Conservation (phyloP, 176 grass and related monocot genomes). For the Triticum dicoccoides region DNA sequence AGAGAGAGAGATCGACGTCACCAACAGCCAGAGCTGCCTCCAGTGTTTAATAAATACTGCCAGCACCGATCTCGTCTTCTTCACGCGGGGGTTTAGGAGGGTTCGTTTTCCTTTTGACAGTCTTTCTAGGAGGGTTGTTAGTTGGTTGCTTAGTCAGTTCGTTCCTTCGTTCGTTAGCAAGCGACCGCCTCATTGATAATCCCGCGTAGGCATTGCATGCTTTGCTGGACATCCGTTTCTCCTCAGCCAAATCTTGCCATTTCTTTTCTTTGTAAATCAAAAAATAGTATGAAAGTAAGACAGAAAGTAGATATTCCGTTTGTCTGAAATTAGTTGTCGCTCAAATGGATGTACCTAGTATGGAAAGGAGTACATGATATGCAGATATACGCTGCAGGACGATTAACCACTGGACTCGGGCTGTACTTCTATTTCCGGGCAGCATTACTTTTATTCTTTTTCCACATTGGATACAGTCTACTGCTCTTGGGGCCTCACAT, state of each 20-base stretch:
- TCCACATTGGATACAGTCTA: too few relatives aligned
- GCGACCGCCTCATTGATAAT: not conserved
- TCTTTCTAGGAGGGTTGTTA: slow-evolving; percentile 1
- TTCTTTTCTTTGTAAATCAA: not conserved
- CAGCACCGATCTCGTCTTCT: not conserved
- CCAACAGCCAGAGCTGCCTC: not conserved
- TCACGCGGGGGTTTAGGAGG: not conserved
- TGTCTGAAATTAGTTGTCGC: too few relatives aligned
- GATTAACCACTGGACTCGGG: not conserved
- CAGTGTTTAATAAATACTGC: not conserved
- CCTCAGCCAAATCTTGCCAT: not conserved
- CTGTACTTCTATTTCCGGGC: too few relatives aligned
- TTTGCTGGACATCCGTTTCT: not conserved
- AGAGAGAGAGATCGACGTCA: not conserved
- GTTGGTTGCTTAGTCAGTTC: not conserved
- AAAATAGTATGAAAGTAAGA: not conserved
- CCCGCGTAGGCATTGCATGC: not conserved
- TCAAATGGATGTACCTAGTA: too few relatives aligned
- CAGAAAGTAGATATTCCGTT: not conserved
- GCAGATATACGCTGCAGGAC: not conserved
- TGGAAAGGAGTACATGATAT: not conserved
- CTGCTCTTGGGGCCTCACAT: too few relatives aligned
- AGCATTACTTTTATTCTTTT: too few relatives aligned
- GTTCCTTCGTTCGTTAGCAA: not conserved
- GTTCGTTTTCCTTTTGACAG: not conserved